Conservation (phyloP, 1,284 basidiomycete genomes). For the Chiua sp. region DNA sequence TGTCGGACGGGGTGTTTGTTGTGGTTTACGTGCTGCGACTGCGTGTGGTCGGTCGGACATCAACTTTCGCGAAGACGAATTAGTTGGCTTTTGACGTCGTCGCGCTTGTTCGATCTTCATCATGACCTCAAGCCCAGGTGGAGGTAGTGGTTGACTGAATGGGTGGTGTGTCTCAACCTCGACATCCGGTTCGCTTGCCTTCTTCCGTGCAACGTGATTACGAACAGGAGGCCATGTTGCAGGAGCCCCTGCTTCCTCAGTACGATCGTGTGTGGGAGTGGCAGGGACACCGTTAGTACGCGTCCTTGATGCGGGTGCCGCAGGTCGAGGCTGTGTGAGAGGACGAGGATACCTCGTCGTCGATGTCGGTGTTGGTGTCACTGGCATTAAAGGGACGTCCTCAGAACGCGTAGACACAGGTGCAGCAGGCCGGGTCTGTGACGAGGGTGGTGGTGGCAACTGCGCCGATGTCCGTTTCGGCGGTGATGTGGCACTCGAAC, state of each 20-base stretch:
- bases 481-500: not conserved
- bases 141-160: slow-evolving; percentile 24
- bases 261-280: slow-evolving; percentile 6
- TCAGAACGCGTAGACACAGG: not conserved
- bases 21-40: not conserved
- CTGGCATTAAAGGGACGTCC: slow-evolving; percentile 1
- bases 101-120: not conserved
- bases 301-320: not conserved
- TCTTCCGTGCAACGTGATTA: not conserved
- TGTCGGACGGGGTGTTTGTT: not conserved
- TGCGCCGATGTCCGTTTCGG: not conserved
- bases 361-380: not conserved
- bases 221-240: slow-evolving; percentile 30
- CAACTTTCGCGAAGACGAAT: not conserved
- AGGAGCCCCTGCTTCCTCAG: slow-evolving; percentile 2
- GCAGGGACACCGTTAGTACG: not conserved
- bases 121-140: not conserved
- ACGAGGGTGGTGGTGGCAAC: not conserved
- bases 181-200: not conserved
- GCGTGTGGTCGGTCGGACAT: slow-evolving; percentile 5
- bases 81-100: not conserved
- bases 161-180: slow-evolving; percentile 19
- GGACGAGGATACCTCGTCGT: not conserved
- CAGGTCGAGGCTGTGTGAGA: not conserved
- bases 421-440: not conserved